Percentiles rank a stretch among this genome's conserved stretches.
These are phyloP conservation scores for Didymella pinodella DNA, from an alignment of 2,329 filamentous ascomycete species.

Conservation along the genomic window DNA sequence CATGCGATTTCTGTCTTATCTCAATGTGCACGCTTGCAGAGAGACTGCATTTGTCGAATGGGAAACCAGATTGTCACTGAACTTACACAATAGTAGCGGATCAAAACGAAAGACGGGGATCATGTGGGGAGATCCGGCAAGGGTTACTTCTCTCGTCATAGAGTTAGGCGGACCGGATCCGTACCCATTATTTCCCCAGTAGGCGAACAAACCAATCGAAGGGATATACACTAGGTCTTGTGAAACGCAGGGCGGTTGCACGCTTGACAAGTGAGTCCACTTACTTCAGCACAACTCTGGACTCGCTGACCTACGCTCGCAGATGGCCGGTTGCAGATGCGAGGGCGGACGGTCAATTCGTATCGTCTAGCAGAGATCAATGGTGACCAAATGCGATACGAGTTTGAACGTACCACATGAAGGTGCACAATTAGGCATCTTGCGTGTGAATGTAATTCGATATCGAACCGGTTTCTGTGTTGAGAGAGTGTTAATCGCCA, in stretches of 20 bases:
- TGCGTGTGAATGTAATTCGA: background rate
- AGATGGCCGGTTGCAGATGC: constrained; percentile 24
- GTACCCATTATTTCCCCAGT: constrained; percentile 22
- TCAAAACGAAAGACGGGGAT: constrained; percentile 18
- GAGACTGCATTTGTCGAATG: constrained; percentile 1
- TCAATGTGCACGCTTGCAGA: background rate
- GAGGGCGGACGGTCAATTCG: constrained; percentile 12
- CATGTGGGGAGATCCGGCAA: constrained; percentile 21
- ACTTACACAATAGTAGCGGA: constrained; percentile 1
- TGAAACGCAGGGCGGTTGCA: constrained; percentile 35
- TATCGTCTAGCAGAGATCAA: constrained; percentile 7
- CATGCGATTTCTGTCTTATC: background rate
- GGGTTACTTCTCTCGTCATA: constrained; percentile 25
- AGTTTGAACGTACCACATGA: background rate
- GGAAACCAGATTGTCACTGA: background rate
- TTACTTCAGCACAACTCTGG: constrained; percentile 28
- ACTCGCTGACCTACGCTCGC: constrained; percentile 13
- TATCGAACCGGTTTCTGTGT: background rate
- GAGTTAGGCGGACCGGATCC: constrained; percentile 25
- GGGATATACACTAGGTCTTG: constrained; percentile 17
- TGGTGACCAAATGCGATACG: background rate
- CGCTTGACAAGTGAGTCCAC: constrained; percentile 26
- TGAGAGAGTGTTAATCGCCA: background rate
- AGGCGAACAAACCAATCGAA: constrained; percentile 30
- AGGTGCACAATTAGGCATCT: background rate